Conservation (phyloP, 257 asterid genomes). For the Echites panduratus region DNA sequence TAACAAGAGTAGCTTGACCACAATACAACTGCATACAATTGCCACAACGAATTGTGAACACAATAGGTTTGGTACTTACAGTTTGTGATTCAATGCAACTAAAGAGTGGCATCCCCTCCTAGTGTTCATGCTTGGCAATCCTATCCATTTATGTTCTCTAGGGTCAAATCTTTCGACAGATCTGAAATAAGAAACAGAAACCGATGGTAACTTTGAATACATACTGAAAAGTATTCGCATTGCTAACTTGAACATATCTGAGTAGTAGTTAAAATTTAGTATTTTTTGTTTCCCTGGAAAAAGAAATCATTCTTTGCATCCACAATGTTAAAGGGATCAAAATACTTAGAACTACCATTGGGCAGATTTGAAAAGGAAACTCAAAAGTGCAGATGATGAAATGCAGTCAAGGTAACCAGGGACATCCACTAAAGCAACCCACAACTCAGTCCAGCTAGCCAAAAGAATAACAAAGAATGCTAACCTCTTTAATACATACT, state of each 20-base stretch:
- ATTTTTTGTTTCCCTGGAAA: background rate
- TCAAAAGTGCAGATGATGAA: background rate
- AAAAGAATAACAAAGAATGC: background rate
- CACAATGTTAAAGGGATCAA: background rate
- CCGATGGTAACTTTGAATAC: background rate
- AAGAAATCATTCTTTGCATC: background rate
- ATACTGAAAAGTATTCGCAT: background rate
- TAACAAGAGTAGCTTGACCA: background rate
- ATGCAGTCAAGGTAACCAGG: background rate
- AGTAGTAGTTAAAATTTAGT: background rate
- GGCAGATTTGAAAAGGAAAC: background rate
- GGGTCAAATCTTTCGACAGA: constrained; percentile 77
- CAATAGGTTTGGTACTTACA: constrained; percentile 37
- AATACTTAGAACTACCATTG: background rate
- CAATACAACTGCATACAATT: background rate
- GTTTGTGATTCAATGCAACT: constrained; percentile 44
- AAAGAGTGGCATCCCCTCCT: constrained; percentile 62
- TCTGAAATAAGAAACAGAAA: constrained; percentile 18
- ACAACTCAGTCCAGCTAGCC: background rate
- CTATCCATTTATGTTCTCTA: constrained; percentile 56
- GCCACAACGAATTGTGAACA: background rate
- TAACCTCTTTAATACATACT: background rate
- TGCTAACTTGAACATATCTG: background rate
- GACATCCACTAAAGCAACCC: background rate
- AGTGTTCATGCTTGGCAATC: constrained; percentile 35